Base-by-base conservation (phyloP, 495 filamentous ascomycete genomes). In the Podospora sp. region DNA sequence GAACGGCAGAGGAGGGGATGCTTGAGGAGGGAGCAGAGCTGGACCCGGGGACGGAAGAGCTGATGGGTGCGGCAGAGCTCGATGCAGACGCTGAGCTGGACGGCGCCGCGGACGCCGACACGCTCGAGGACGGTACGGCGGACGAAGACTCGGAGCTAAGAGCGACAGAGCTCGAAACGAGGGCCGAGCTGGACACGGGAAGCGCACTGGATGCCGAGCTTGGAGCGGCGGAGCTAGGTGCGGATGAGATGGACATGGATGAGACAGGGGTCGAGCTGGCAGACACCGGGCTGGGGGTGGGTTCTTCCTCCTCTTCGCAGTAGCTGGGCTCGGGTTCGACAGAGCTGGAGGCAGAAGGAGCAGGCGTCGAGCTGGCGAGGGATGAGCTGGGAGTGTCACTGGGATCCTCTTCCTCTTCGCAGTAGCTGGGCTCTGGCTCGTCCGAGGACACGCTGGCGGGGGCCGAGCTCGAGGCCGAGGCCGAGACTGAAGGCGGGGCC, bases 31-130 rank as follows among this genome's bases (percentile, higher is more conserved):
- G 35, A n/a, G 64, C 25, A 3, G 62, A 55, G 62, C 62, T 64
- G 51, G 65, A 68, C 14, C 35, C 25, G 14, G 59, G 16, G 26
- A 24, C n/a, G 25, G 59, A 67, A 52, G 61, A 63, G 27, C n/a
- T n/a, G n/a, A n/a, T n/a, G n/a, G 36, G 18, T 2, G 24, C 61
- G 40, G 20, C 53, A 11, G 63, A 40, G 52, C 35, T 65, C 7
- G 65, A 52, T 22, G 24, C 57, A n/a, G 56, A n/a, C n/a, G n/a
- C n/a, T n/a, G n/a, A 61, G 35, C 26, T 12, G 11, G 51, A 52
- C 49, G 49, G 49, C 5, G 49, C 49, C 2, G 5, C 14, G 4
- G 18, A n/a, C 3, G 12, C 18, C 4, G 49, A 52, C 18, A n/a
- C 16, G 53, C 20, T 59, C 9, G 63, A 65, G 9, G 52, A 24